Percentiles rank a stretch among this genome's conserved stretches.
These are phyloP conservation scores for Pleurotus cornucopiae DNA, from an alignment of 768 basidiomycete species.

Conservation along the genomic window DNA sequence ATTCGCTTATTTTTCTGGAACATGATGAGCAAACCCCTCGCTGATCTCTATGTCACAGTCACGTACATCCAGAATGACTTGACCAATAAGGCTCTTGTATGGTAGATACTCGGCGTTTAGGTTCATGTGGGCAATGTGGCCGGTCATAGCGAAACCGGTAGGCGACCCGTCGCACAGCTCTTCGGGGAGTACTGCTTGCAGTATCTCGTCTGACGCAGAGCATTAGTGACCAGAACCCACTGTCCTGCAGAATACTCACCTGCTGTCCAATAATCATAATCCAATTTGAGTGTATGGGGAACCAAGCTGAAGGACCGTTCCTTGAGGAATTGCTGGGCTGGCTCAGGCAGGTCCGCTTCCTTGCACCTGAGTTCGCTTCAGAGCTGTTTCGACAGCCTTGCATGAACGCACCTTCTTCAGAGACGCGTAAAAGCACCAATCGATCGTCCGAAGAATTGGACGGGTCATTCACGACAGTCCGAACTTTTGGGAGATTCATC, in stretches of 20 bases:
- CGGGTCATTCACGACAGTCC: constrained; percentile 51
- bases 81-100: constrained; percentile 87
- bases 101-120: constrained; percentile 87
- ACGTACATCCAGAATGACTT: constrained; percentile 86
- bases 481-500: constrained; percentile 66
- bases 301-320: constrained; percentile 54
- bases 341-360: constrained; percentile 64
- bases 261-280: constrained; percentile 87
- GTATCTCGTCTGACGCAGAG: constrained; percentile 66
- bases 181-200: constrained; percentile 78
- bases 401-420: constrained; percentile 49
- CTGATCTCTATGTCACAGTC: constrained; percentile 20
- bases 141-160: constrained; percentile 80
- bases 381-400: constrained; percentile 10
- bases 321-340: constrained; percentile 51
- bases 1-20: constrained; percentile 80
- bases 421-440: constrained; percentile 63
- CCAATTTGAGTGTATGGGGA: constrained; percentile 56
- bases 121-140: constrained; percentile 94
- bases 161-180: constrained; percentile 76
- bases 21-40: not conserved
- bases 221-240: not conserved
- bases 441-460: constrained; percentile 44
- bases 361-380: constrained; percentile 29
- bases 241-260: constrained; percentile 35